Base-by-base conservation (phyloP, 306 rosid species). In the Vigna mungo region DNA sequence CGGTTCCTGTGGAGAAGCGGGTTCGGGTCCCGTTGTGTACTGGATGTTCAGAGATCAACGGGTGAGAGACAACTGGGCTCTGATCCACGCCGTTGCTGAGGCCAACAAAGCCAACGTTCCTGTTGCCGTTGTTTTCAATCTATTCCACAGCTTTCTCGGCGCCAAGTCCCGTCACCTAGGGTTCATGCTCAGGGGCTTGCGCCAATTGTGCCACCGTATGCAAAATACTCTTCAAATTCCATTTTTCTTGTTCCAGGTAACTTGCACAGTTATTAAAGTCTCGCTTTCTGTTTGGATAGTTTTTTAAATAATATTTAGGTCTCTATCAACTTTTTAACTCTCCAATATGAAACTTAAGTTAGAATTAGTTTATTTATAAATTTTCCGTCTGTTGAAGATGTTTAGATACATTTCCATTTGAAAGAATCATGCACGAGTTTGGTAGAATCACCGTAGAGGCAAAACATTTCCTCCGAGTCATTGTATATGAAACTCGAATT, bases 1-100 rank as follows among this genome's bases (percentile, higher is more conserved):
- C 59, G 84, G 87, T 2, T 61, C 74, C 6, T 14, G 68, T 4
- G 72, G 69, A 46, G 65, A 55, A 36, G 17, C 49, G 60, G 97
- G 92, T 47, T 7, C 62, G 59, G 98, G 98, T 32, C 97, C 97
- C 0, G 92, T 92, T 2, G 97, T 95, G 23, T 95, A 95, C 71
- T 95, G 98, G 97, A 95, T 95, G 97, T 95, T 92, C 72, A 89
- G 97, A 71, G 98, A 95, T 81, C 98, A 95, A 85, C 81, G 98
- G 82, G 37, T 89, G 39, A 83, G 78, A 74, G 97, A 90, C 83
- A 95, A 95, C 46, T 92, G 97, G 97, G 98, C 98, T 18, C 85
- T 95, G 65, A 87, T 90, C 83, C 96, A 95, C 85, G 96, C 97
- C 83, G 85, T 92, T 46, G 85, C 85, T 43, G 84, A 87, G 47